Base-by-base conservation (phyloP, 2,329 filamentous ascomycete genomes). In the Paramyrothecium sp. region DNA sequence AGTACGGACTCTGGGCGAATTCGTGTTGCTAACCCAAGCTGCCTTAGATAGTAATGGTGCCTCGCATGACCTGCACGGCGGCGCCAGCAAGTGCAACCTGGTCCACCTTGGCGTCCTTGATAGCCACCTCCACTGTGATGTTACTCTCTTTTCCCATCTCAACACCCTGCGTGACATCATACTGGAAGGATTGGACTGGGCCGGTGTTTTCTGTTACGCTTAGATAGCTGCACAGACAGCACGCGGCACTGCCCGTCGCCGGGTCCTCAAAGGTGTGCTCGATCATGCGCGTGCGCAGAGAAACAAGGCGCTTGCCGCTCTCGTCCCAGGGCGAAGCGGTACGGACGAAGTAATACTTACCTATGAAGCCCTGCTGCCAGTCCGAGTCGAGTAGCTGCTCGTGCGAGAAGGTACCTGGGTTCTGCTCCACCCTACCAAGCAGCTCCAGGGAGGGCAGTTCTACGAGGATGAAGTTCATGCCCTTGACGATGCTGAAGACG, bases 391-490 rank as follows among this genome's bases (percentile, higher is more conserved):
- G 68, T 16, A 84, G 65, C 20, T 66, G 65, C 2, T 63, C 56
- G 0, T 63, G 51, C 11, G 60, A 64, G 61, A 78, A 70, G 47
- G 77, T 65, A 13, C 75, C 67, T 30, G 65, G 63, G 34, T 69
- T 65, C 3, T 63, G 62, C 30, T 71, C 62, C 3, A 78, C 74
- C 13, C 71, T 63, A 5, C 73, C 78, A 19, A 94, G 77, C 8
- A 81, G 78, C 30, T 85, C 84, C 11, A 91, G 71, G 55, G 78
- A 80, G 0, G 83, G 77, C 21, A 95, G 76, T 62, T 83, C 75
- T 16, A 89, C 76, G 33, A 91, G 80, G n/a, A 85, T 72, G 70
- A 92, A 92, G 1, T 84, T 84, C 87, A 93, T 89, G 51, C 90
- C 90, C 49, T 84, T 85, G 38, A 92, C 89, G 50, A 92, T 84